A percentile compares a stretch with the other conserved stretches of the same genome.
These are phyloP conservation scores for Metarhizium guizhouense DNA, from an alignment of 2,329 filamentous ascomycete species.

Conservation along the genomic window DNA sequence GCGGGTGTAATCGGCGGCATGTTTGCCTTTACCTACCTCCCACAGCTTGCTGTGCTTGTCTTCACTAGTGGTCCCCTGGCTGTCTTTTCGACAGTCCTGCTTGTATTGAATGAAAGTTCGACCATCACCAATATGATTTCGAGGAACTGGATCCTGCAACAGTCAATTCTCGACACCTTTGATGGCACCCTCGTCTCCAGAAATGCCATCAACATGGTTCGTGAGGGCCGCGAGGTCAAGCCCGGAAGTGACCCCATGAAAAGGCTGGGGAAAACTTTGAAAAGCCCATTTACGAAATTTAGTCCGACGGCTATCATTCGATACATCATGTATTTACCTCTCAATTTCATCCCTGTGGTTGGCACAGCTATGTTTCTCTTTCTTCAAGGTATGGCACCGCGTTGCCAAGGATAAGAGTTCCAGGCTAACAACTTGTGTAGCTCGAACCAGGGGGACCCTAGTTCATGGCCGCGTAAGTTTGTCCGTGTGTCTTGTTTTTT, in stretches of 20 bases:
- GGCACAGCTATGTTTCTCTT: conserved; percentile 75
- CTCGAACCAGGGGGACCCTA: conserved; percentile 36
- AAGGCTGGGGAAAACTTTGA: conserved; percentile 48
- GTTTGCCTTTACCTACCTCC: conserved; percentile 82
- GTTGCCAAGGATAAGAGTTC: neutral
- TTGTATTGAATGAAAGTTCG: conserved; percentile 56
- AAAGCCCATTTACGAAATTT: conserved; percentile 48
- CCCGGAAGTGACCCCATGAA: conserved; percentile 47
- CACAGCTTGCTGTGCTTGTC: conserved; percentile 73
- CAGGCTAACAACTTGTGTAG: conserved; percentile 17
- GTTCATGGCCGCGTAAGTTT: conserved; percentile 45
- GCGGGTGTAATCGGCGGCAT: conserved; percentile 65
- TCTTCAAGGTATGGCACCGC: conserved; percentile 50
- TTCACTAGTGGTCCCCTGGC: conserved; percentile 80
- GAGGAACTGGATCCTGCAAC: conserved; percentile 68
- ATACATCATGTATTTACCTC: conserved; percentile 76
- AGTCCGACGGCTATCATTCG: conserved; percentile 58
- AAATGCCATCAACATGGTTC: conserved; percentile 52
- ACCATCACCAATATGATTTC: conserved; percentile 48
- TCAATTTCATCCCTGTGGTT: conserved; percentile 88
- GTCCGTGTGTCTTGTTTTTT: neutral
- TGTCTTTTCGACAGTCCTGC: conserved; percentile 60
- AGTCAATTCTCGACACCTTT: conserved; percentile 81
- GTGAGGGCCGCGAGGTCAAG: conserved; percentile 65
- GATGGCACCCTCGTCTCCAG: conserved; percentile 58